A percentile compares a stretch with the other conserved stretches of the same genome.
Evolutionary conservation across 2,329 filamentous ascomycete species (phyloP).

Genomic region (Claviceps maximensis): DNA sequence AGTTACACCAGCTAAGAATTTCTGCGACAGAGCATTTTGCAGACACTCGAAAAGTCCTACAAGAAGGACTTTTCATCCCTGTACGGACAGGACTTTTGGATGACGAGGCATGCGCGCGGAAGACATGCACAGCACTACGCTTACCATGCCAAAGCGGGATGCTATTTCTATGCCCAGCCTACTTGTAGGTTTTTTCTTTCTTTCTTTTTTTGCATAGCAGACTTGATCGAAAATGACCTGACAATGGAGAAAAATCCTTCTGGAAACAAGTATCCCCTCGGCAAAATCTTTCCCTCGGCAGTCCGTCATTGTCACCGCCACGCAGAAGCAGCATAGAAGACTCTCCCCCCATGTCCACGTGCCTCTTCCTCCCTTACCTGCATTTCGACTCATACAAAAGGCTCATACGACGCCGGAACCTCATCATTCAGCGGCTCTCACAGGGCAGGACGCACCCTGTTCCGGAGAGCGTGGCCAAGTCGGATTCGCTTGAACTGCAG

Average conservation of each 20-base stretch:
- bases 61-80: constrained; percentile 25
- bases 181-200: constrained; percentile 23
- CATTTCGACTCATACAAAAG: constrained; percentile 52
- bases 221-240: no score
- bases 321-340: constrained; percentile 9
- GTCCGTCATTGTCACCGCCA: constrained; percentile 17
- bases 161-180: constrained; percentile 29
- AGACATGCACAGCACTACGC: constrained; percentile 36
- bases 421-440: constrained; percentile 37
- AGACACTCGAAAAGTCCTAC: constrained; percentile 26
- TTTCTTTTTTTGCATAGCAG: no score
- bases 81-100: constrained; percentile 35
- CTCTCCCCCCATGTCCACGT: constrained; percentile 30
- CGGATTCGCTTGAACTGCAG: constrained; percentile 42
- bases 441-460: constrained; percentile 45
- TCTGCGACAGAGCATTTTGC: constrained; percentile 26
- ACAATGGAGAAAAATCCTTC: no score
- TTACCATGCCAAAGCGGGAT: constrained; percentile 35
- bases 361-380: constrained; percentile 44
- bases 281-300: constrained; percentile 14
- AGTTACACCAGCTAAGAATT: not conserved
- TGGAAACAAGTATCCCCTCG: constrained; percentile 24
- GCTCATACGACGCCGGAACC: constrained; percentile 39
- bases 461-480: constrained; percentile 37
- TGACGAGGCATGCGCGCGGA: constrained; percentile 32